Evolutionary conservation across 176 grass and related monocot genomes (phyloP), one percentile per base, ranked within the genome.

Genomic region (Oryza brachyantha): DNA sequence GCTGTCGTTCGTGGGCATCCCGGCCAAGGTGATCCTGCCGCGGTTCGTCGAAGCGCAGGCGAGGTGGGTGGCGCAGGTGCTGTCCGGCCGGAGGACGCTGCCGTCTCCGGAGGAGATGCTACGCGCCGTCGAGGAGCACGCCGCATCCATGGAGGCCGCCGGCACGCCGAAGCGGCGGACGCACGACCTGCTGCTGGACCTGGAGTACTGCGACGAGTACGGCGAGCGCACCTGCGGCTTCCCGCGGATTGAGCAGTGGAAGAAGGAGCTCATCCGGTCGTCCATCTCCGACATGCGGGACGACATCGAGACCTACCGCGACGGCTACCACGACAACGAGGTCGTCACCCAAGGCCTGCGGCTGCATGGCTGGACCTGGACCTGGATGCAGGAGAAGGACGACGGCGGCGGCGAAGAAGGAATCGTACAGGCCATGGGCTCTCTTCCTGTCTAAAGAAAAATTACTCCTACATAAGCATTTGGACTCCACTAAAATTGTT

Each of bases 31-130:
- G 31, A 32, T 32, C 31, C 31, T 32, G 31, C 31, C 31, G 31
- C 26, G 9, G 3, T 76, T 75, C 79, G 83, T 26, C 57, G 70
- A 83, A 42, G 36, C 13, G 24, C 85, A 87, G 68, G 85, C 64
- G 31, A 32, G 31, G 31, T 32, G 31, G 31, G 31, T 32, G 40
- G 81, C 87, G 21, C 76, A 77, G 67, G 63, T 66, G 25, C 77
- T 89, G 8, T 89, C 81, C 0, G 87, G 87, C 5, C 29, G 43
- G 43, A 24, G 65, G 39, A 6, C 32, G 37, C 32, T 85, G n/a
- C 86, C 70, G 43, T 3, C 76, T 13, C 4, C 10, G 13, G 81
- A 65, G 46, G 86, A 84, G 42, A 84, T 84, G 86, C 9, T 59
- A 62, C 66, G 61, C 0, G 29, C 31, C 9, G 66, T 29, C 3